Evolutionary conservation across 2,329 filamentous ascomycete genomes (phyloP).

Genomic region (Chaetomiaceae sp.): DNA sequence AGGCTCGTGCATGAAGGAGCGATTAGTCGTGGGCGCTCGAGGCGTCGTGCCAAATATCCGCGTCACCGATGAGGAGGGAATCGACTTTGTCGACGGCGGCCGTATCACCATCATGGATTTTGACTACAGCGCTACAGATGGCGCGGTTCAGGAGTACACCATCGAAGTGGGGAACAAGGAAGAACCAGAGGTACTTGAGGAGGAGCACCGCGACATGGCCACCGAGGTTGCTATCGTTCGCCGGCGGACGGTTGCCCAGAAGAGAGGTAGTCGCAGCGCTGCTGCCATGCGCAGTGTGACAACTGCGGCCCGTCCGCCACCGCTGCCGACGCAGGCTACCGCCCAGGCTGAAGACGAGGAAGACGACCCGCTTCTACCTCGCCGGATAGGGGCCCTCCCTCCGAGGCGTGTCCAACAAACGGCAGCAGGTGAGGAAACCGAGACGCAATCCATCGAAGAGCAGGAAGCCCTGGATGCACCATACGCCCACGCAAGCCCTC

Average conservation of each 20-base stretch:
- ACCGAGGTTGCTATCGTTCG: constrained; percentile 76
- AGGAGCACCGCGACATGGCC: constrained; percentile 69
- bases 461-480: constrained; percentile 64
- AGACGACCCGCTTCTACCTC: constrained; percentile 52
- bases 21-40: constrained; percentile 66
- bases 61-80: constrained; percentile 63
- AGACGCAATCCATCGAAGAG: constrained; percentile 48
- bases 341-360: constrained; percentile 33
- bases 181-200: constrained; percentile 65
- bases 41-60: constrained; percentile 58
- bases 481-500: constrained; percentile 68
- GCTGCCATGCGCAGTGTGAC: constrained; percentile 49
- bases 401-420: constrained; percentile 11
- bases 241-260: constrained; percentile 65
- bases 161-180: constrained; percentile 70
- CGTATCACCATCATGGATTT: constrained; percentile 72
- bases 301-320: constrained; percentile 35
- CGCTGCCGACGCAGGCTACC: constrained; percentile 28
- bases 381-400: constrained; percentile 40
- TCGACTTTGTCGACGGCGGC: constrained; percentile 74
- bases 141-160: constrained; percentile 53
- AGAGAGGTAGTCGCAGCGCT: constrained; percentile 45
- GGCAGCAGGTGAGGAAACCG: constrained; percentile 35
- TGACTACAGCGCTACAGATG: constrained; percentile 56
- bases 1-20: constrained; percentile 46